phyloP scores from a whole-genome alignment of 495 filamentous ascomycete species.

The Aspergillus campestris region DNA sequence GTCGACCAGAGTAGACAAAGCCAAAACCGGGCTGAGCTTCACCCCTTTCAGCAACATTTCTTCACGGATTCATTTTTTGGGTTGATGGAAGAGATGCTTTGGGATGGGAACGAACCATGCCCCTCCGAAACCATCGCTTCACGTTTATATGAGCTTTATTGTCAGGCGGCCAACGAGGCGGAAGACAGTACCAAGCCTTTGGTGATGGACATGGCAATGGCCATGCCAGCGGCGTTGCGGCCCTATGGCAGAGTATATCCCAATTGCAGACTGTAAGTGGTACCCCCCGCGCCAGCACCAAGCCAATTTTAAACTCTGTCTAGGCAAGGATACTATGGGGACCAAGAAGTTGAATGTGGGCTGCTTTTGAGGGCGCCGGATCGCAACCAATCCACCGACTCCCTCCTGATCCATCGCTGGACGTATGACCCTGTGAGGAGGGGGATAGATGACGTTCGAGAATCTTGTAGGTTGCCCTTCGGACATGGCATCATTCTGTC shows the following conservation, averaged over 20 bases:
- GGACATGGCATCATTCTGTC: background rate
- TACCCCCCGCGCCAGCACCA: background rate
- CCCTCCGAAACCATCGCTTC: background rate
- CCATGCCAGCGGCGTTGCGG: background rate
- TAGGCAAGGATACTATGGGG: background rate
- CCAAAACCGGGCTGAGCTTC: background rate
- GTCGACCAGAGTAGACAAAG: background rate
- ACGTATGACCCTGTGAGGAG: background rate
- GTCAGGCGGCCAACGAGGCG: background rate
- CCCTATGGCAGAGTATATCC: background rate
- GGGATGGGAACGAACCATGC: background rate
- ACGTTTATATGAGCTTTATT: background rate
- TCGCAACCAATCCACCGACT: background rate
- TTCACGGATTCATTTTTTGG: background rate
- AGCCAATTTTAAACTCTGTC: background rate
- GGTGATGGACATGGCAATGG: background rate
- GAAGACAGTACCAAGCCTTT: background rate
- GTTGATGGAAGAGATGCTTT: background rate
- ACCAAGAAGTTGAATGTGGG: background rate
- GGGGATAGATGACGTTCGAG: background rate
- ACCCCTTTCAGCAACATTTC: background rate
- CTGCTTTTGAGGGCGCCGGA: background rate
- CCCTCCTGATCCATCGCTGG: background rate
- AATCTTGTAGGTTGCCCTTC: background rate
- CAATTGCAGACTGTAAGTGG: background rate